Evolutionary conservation across 768 basidiomycete genomes (phyloP), one percentile per base, ranked within the genome.

Genomic region (Psilocybe subaeruginosa): DNA sequence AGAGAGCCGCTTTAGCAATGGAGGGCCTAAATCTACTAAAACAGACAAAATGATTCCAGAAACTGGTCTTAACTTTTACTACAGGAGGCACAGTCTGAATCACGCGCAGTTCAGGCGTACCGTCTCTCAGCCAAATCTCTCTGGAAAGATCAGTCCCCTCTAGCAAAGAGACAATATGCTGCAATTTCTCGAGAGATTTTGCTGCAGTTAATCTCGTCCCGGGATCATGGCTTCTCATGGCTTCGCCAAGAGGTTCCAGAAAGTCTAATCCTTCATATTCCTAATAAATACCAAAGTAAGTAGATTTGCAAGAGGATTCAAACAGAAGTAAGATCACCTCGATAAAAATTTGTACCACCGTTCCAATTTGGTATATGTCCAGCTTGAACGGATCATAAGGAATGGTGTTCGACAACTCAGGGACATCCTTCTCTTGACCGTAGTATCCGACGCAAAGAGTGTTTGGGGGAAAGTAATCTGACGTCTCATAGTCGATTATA

Each of bases 31-130:
- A 23, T 23, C 23, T 23, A 23, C 23, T 23, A 23, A 23, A 23
- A 23, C 23, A 23, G 23, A 23, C 23, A 23, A 23, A 23, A 23
- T 23, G 23, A 23, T 23, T 23, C 23, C 23, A 23, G 23, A 23
- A 23, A 23, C 23, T 23, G 23, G 23, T 23, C 23, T 39, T 39
- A 8, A 14, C 37, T 14, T 39, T 39, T 14, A 8, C 37, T 8
- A 8, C 37, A 39, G 37, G 87, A 86, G 86, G 85, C 78, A 48
- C 47, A 0, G 47, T 58, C 65, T 29, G 16, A 16, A 4, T 19
- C 23, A 4, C 14, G 8, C 37, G 37, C 8, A 39, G 14, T 8
- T 8, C 14, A 14, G 37, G 37, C 3, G 37, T 39, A 39, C 37
- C 3, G 37, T 39, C 37, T 33, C 27, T 30, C 17, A 23, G 41